A percentile compares a stretch with the other conserved stretches of the same genome.
These are phyloP conservation scores for Salix exigua DNA, from an alignment of 345 rosid genomes.

Conservation along the genomic window DNA sequence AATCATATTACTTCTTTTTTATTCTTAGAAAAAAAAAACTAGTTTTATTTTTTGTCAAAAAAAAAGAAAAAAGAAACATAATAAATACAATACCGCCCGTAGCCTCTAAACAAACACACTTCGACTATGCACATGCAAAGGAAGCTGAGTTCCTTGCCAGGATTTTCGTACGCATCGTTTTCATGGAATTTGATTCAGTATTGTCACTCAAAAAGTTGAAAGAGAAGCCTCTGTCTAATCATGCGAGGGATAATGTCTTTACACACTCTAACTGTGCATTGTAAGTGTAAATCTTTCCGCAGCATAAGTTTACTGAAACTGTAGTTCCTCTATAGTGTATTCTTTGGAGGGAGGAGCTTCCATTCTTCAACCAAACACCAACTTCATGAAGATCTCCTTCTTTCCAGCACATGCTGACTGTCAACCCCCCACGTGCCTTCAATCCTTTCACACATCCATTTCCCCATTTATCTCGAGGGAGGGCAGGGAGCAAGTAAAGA, in stretches of 20 bases:
- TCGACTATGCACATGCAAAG: no score
- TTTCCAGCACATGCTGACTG: constrained; percentile 61
- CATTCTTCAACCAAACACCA: constrained; percentile 39
- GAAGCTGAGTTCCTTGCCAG: no score
- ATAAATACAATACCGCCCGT: no score
- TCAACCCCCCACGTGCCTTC: constrained; percentile 73
- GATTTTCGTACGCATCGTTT: no score
- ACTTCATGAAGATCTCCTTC: constrained; percentile 69
- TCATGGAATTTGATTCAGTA: background rate
- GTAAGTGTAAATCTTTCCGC: constrained; percentile 45
- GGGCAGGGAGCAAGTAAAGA: constrained; percentile 80
- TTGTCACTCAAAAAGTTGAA: background rate
- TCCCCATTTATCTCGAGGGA: constrained; percentile 72
- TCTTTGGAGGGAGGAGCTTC: constrained; percentile 22
- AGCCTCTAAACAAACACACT: no score
- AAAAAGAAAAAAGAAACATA: no score
- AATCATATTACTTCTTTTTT: no score
- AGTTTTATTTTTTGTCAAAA: no score
- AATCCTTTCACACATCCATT: constrained; percentile 69
- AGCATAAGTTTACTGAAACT: constrained; percentile 31
- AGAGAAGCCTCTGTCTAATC: background rate
- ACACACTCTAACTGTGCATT: constrained; percentile 45
- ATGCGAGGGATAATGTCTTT: constrained; percentile 8
- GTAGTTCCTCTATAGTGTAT: constrained; percentile 53
- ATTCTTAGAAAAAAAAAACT: no score